Evolutionary conservation across 2,329 filamentous ascomycete genomes (phyloP).

Genomic region (Pyrenophora graminea): DNA sequence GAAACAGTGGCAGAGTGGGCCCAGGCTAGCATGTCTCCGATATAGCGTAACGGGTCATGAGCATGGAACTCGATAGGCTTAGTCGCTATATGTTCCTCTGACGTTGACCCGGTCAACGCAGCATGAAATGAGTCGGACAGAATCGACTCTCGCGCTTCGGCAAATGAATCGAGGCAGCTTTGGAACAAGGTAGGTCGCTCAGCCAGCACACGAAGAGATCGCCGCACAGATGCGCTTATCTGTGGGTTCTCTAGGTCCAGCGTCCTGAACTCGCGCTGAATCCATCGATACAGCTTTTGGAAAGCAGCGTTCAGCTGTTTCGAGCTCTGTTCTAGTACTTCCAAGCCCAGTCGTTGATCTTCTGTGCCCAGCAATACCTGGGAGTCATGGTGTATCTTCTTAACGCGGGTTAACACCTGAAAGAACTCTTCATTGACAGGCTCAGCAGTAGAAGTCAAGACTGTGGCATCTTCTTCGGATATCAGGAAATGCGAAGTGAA

Average conservation of each 20-base stretch:
- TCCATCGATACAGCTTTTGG: slow-evolving; percentile 95
- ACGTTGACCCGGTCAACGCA: slow-evolving; percentile 76
- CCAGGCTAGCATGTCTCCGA: slow-evolving; percentile 98
- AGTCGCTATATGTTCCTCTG: slow-evolving; percentile 58
- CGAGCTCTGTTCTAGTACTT: slow-evolving; percentile 89
- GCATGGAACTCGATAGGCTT: slow-evolving; percentile 95
- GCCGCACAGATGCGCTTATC: slow-evolving; percentile 81
- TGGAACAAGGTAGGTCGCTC: slow-evolving; percentile 90
- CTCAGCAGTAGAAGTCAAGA: slow-evolving; percentile 76
- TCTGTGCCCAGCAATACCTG: slow-evolving; percentile 88
- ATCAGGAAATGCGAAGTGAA: slow-evolving; percentile 85
- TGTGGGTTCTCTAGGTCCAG: slow-evolving; percentile 93
- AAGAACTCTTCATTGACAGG: slow-evolving; percentile 89
- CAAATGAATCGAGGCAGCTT: slow-evolving; percentile 89
- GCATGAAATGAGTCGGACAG: slow-evolving; percentile 87
- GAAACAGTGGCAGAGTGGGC: slow-evolving; percentile 91
- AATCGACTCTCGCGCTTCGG: slow-evolving; percentile 83
- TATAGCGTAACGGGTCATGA: slow-evolving; percentile 87
- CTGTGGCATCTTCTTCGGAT: slow-evolving; percentile 76
- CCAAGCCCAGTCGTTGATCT: slow-evolving; percentile 82
- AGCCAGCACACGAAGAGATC: slow-evolving; percentile 82
- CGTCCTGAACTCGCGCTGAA: slow-evolving; percentile 89
- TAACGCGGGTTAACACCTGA: slow-evolving; percentile 72
- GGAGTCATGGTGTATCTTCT: slow-evolving; percentile 85
- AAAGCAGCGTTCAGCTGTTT: slow-evolving; percentile 86